Percentiles rank a stretch among this genome's conserved stretches.
These are phyloP conservation scores for Saccharomycopsis lassenensis DNA, from an alignment of 805 yeast species.

Conservation along the genomic window DNA sequence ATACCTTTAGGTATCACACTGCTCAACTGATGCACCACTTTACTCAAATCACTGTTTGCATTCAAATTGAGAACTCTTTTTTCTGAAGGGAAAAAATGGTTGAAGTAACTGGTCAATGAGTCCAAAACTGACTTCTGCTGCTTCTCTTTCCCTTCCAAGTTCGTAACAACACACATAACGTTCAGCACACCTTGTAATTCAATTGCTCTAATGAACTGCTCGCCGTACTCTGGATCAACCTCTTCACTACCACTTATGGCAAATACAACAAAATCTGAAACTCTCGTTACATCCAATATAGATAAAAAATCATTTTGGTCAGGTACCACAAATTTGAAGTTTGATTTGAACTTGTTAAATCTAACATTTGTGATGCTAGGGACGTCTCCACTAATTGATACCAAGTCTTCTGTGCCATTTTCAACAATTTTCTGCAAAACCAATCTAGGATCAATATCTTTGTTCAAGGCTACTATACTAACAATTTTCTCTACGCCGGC, in stretches of 20 bases:
- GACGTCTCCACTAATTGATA: constrained; percentile 27
- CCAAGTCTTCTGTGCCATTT: constrained; percentile 22
- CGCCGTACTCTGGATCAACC: constrained; percentile 72
- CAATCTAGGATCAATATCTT: constrained; percentile 44
- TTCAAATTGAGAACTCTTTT: constrained; percentile 71
- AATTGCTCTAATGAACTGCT: constrained; percentile 77
- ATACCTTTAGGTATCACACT: constrained; percentile 81
- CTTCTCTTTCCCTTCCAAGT: constrained; percentile 60
- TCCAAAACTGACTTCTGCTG: constrained; percentile 60
- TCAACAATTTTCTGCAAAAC: constrained; percentile 41
- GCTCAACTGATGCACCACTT: constrained; percentile 64
- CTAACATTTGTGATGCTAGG: constrained; percentile 34
- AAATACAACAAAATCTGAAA: constrained; percentile 81
- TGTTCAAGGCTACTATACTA: constrained; percentile 68
- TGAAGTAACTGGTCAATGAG: constrained; percentile 54
- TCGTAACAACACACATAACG: constrained; percentile 68
- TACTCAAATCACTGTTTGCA: constrained; percentile 52
- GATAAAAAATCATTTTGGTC: constrained; percentile 54
- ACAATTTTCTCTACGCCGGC: constrained; percentile 77
- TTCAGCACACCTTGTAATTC: constrained; percentile 89
- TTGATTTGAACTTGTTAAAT: constrained; percentile 62
- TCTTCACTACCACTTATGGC: constrained; percentile 83
- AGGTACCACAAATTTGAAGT: constrained; percentile 62
- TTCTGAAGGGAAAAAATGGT: constrained; percentile 70
- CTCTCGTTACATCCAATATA: constrained; percentile 75